phyloP scores from a whole-genome alignment of 768 basidiomycete genomes.

The Lactarius tabidus region DNA sequence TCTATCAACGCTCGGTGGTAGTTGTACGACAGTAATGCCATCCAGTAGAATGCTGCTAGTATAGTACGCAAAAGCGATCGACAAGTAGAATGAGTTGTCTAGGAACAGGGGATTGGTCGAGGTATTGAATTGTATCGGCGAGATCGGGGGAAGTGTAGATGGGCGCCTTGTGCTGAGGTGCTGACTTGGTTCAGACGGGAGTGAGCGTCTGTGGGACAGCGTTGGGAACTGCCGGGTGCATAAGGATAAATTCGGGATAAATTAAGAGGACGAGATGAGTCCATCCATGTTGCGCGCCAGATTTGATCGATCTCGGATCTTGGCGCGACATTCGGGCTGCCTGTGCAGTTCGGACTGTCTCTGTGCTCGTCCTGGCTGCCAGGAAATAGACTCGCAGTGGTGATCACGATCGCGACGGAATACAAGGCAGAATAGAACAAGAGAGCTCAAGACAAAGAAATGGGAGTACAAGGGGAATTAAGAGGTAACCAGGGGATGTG shows the following conservation, averaged over 20 bases:
- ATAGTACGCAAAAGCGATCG: not conserved
- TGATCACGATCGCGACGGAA: not conserved
- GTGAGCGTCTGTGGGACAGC: not conserved
- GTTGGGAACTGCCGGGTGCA: not conserved
- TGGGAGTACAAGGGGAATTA: not conserved
- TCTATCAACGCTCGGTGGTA: not conserved
- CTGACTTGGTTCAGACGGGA: not conserved
- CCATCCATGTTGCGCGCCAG: no score
- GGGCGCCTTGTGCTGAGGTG: not conserved
- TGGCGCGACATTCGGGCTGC: not conserved
- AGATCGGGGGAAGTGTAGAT: not conserved
- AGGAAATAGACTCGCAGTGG: no score
- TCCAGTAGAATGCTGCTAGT: not conserved
- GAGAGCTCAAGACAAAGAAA: not conserved
- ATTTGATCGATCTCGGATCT: constrained; percentile 1
- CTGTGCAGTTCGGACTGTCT: not conserved
- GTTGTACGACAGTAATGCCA: not conserved
- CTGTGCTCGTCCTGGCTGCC: no score
- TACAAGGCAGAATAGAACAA: not conserved
- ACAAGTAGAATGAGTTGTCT: no score
- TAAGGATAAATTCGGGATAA: not conserved
- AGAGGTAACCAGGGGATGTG: not conserved
- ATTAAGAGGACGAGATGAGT: not conserved
- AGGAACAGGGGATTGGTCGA: no score
- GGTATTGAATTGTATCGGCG: no score